Base-by-base conservation (phyloP, 2,329 filamentous ascomycete genomes). In the Apiospora rasikravindrae region DNA sequence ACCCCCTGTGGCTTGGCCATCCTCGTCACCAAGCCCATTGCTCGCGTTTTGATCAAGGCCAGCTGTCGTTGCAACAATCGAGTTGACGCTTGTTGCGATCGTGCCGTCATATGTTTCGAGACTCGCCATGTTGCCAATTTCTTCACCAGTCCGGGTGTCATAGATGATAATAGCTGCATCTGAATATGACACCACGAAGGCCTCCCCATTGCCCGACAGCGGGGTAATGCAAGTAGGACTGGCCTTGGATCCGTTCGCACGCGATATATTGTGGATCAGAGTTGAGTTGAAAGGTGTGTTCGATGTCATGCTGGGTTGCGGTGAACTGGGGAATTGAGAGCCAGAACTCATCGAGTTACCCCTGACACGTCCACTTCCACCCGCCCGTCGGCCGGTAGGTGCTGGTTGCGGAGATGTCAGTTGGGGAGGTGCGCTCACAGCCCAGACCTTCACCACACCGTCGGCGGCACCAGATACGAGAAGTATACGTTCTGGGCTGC, bases 311-410 rank as follows among this genome's bases (percentile, higher is more conserved):
- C 92, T 97, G 7, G 96, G 94, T 80, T 98, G 96, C 2, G 96
- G 96, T 14, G 93, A 94, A 74, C 91, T 96, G 72, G 95, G 93
- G 84, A 97, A 98, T 73, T 94, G 95, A 69, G 94, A 97, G 57
- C 96, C 96, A 22, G 95, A 97, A 70, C 95, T 98, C 84, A 98
- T 96, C 33, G 95, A 98, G 82, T 98, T 95, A 72, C 93, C 95
- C 74, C 96, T 89, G 70, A 95, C 91, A 76, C 94, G 94, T 29
- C 95, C 94, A 74, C 92, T 85, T 8, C 86, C 86, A 1, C 84
- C 81, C 71, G 84, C 82, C 70, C 93, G 88, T 77, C 94, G 88
- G 57, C 88, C 79, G 69, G 84, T 83, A 37, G 85, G 82, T 37
- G 91, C 92, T 14, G 92, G 91, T 77, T 95, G 93, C 11, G 94